Evolutionary conservation across 2,329 filamentous ascomycete genomes (phyloP).

Genomic region (Sporothrix schenckii): DNA sequence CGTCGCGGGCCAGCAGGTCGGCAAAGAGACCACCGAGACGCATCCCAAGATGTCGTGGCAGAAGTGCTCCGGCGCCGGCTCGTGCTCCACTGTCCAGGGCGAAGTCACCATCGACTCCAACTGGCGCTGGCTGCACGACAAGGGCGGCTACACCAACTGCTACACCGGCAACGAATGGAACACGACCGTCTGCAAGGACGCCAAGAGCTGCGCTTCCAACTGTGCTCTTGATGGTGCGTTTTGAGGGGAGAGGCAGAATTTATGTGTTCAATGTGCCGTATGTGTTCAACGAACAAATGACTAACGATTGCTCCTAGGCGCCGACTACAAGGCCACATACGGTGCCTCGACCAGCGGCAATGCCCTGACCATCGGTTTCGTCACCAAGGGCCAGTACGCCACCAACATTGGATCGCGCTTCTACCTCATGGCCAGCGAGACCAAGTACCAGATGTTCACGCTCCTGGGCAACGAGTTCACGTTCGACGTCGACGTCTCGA

Average conservation of each 20-base stretch:
- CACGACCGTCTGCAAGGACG: constrained; percentile 51
- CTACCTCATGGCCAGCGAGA: constrained; percentile 42
- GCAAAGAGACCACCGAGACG: constrained; percentile 50
- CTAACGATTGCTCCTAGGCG: constrained; percentile 38
- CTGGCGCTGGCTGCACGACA: constrained; percentile 61
- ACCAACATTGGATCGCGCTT: constrained; percentile 46
- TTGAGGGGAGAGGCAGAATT: not conserved
- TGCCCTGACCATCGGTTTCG: constrained; percentile 53
- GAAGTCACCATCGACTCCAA: constrained; percentile 59
- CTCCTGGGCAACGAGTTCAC: constrained; percentile 64
- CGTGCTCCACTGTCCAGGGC: constrained; percentile 53
- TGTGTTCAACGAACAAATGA: not conserved
- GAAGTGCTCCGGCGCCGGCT: constrained; percentile 51
- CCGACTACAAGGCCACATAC: constrained; percentile 56
- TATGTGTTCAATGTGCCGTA: not conserved
- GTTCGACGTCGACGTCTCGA: constrained; percentile 67
- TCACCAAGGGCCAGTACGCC: constrained; percentile 47
- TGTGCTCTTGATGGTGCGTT: constrained; percentile 57
- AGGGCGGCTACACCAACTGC: constrained; percentile 53
- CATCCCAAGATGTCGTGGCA: constrained; percentile 58
- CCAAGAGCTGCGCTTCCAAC: constrained; percentile 55
- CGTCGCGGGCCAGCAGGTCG: constrained; percentile 53
- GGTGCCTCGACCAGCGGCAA: constrained; percentile 56
- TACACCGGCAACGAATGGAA: constrained; percentile 55
- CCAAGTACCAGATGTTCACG: constrained; percentile 53